Percentiles rank a stretch among this genome's conserved stretches.
Conservation (phyloP, 352 stramenopile species). For the Phytopythium helicoides region DNA sequence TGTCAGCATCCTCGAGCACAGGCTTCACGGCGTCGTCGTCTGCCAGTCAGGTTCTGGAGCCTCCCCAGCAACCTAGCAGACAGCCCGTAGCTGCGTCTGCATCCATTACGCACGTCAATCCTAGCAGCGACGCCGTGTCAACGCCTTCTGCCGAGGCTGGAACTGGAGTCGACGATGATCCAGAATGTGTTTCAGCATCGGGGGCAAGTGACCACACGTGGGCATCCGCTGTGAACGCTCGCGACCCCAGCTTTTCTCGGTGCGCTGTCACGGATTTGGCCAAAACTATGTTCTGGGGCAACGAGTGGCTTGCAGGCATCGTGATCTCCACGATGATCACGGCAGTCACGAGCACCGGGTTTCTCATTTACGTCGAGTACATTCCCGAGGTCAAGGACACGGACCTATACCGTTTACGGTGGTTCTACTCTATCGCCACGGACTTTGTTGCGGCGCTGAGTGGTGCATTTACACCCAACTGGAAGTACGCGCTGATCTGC, state of each 20-base stretch:
- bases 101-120: too few species aligned
- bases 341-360: slow-evolving; percentile 24
- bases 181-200: slow-evolving; percentile 1
- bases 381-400: slow-evolving; percentile 44
- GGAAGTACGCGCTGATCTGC: slow-evolving; percentile 64
- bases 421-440: slow-evolving; percentile 55
- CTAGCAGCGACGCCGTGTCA: too few species aligned
- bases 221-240: slow-evolving; percentile 5
- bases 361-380: slow-evolving; percentile 38
- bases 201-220: neutral
- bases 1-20: too few species aligned
- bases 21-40: too few species aligned
- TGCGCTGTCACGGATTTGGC: slow-evolving; percentile 37
- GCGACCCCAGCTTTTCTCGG: slow-evolving; percentile 22
- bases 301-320: slow-evolving; percentile 52
- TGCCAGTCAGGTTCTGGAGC: too few species aligned
- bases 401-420: slow-evolving; percentile 52
- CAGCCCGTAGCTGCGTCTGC: too few species aligned
- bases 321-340: slow-evolving; percentile 12
- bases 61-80: too few species aligned
- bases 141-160: too few species aligned
- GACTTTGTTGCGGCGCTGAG: slow-evolving; percentile 59
- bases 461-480: slow-evolving; percentile 58
- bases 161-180: too few species aligned
- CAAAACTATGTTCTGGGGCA: slow-evolving; percentile 23